Base-by-base conservation (phyloP, 345 rosid genomes). In the Salix arbutifolia region DNA sequence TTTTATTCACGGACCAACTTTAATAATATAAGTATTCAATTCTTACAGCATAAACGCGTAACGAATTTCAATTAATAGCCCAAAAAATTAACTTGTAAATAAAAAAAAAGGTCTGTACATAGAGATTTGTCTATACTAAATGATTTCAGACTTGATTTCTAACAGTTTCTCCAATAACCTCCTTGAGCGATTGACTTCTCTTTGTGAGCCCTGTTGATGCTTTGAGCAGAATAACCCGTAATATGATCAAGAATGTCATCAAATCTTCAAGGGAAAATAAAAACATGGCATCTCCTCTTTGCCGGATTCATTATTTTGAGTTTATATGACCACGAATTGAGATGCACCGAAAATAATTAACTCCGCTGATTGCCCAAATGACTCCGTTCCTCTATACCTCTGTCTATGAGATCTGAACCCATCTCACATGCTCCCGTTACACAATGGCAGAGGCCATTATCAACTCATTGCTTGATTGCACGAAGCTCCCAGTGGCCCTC, bases 401-500 rank as follows among this genome's bases (percentile, higher is more conserved):
- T 35, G 60, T 44, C 12, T n/a, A 68, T 56, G 13, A n/a, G 26
- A 66, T 14, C 25, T 60, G 37, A 74, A 31, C 50, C 53, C 80
- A 67, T 42, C 71, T 71, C 46, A 11, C 58, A 21, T n/a, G 13
- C 40, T 19, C 3, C 62, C 19, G 26, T 31, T 19, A 53, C 58
- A 10, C 58, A 30, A n/a, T 69, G 50, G 19, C 38, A 19, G 42
- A 42, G 6, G 68, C 67, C 38, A 33, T 26, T 71, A 66, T 65
- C 12, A 31, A n/a, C 67, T 89, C 85, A 86, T 69, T 86, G 88
- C 77, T 84, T 84, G 53, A 96, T 91, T 30, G 85, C 65, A 48
- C 92, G 95, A 26, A 96, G 97, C 79, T 96, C 97, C 99, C 99
- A 96, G 77, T 88, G 85, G 61, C 98, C 99, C 89, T 96, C 98